Base-by-base conservation (phyloP, 2,329 filamentous ascomycete species). In the Paracorniculantispora psalliotae region DNA sequence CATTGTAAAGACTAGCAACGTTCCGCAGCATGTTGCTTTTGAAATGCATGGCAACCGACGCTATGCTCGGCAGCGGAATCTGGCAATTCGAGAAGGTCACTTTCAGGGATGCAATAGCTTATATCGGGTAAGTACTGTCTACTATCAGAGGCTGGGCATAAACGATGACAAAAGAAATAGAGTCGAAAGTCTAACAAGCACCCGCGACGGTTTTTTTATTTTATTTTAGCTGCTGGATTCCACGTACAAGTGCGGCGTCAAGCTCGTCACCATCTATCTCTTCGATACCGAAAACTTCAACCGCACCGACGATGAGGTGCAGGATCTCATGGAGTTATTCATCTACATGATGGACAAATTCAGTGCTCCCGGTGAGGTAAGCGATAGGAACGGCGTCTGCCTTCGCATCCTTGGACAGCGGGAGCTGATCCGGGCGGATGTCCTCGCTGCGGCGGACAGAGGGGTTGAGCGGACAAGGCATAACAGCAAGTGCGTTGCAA, bases 261-360 rank as follows among this genome's bases (percentile, higher is more conserved):
- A 91, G 72, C 89, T 92, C 6, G 91, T 96, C 26, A 96, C 92
- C 4, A 90, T 96, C 64, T 96, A 96, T 72, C 92, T 92, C 17
- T 96, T 96, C 76, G 93, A 89, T 69, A 96, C 96, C 67, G 92
- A 96, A 76, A 96, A 96, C 76, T 96, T 96, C 78, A 94, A 96
- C 72, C 85, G 92, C 8, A 91, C 90, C 23, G 91, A 91, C 73
- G 91, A 92, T 73, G 92, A 96, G 72, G 92, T 96, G 15, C 90
- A 94, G 70, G 91, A 89, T 33, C 76, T 96, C 63, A 96, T 96
- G 91, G 87, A 92, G 68, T 91, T 96, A 82, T 91, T 91, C 55
- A 94, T 93, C 76, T 84, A 91, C 67, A 96, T 96, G 75, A 79
- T 96, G 23, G 83, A 86, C 52, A 91, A 96, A 70, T 79, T 96